Conservation (phyloP, 2,329 filamentous ascomycete species). For the Aspergillus sp. region DNA sequence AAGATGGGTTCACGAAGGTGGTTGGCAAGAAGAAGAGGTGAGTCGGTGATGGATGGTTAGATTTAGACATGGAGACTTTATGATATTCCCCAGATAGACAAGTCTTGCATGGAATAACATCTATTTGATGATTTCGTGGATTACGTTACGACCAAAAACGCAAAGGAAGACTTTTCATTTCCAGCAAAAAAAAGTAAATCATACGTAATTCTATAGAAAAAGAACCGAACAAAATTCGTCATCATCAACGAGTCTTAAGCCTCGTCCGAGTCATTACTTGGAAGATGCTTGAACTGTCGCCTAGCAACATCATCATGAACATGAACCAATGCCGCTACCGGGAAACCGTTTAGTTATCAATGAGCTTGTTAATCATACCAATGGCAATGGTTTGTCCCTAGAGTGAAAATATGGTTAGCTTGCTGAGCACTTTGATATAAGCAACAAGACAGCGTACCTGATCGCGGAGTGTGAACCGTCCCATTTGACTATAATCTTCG, state of each 20-base stretch:
- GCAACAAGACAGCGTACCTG: conserved; percentile 58
- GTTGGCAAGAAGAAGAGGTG: conserved; percentile 64
- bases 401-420: neutral
- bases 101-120: conserved; percentile 8
- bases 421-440: neutral
- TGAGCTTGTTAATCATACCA: conserved; percentile 95
- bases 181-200: conserved; percentile 18
- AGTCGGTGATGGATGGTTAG: conserved; percentile 12
- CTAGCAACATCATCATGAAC: neutral
- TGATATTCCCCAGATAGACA: conserved; percentile 14
- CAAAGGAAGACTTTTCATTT: conserved; percentile 21
- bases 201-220: conserved; percentile 25
- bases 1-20: conserved; percentile 79
- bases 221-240: conserved; percentile 28
- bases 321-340: neutral
- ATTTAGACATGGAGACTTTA: neutral
- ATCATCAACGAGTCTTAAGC: conserved; percentile 31
- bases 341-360: conserved; percentile 35
- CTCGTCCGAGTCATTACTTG: conserved; percentile 9
- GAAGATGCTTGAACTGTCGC: neutral
- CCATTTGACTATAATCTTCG: conserved; percentile 93
- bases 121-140: conserved; percentile 6
- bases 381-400: conserved; percentile 99
- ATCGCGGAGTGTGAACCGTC: conserved; percentile 85
- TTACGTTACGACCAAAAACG: conserved; percentile 3